Base-by-base conservation (phyloP, 2,329 filamentous ascomycete genomes). In the Trichoderma afroharzianum region DNA sequence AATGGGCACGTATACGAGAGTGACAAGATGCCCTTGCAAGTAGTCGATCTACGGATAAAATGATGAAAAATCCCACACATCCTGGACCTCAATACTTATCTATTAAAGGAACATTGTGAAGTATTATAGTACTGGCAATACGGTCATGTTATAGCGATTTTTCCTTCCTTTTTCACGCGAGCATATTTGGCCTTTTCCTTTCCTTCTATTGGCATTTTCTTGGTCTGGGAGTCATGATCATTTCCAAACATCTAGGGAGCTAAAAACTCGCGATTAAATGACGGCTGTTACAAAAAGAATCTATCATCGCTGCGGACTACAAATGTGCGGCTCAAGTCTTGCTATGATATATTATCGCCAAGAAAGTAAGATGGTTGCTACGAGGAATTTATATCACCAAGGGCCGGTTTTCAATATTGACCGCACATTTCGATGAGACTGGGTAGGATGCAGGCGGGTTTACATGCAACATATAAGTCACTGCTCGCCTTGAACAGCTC, bases 1-100 rank as follows among this genome's bases (percentile, higher is more conserved):
- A 78, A 82, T 0, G 91, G 91, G 0, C 91, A 93, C 80, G 92
- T 93, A 2, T 90, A 91, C 75, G 90, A 93, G 79, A 88, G 86
- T 28, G 85, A 88, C 61, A 88, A 88, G 72, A 81, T 93, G 76
- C 86, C 91, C n/a, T 89, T 88, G 75, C 83, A 85, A 59, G 83
- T 90, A 7, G 82, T 87, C 33, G 88, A 90, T 75, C 76, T 90
- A 70, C 83, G 88, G 47, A 74, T 73, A 18, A 76, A 74, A 28
- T 75, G 70, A 67, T n/a, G 11, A 33, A 39, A 36, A 9, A 47
- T 1, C 43, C 30, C 6, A 21, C 36, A 50, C 9, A n/a, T n/a
- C 26, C 30, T 32, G 28, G 14, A 21, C 9, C 30, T 33, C 32
- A n/a, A n/a, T 8, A 15, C 47, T n/a, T 33, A 4, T n/a, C 15